phyloP scores from a whole-genome alignment of 768 basidiomycete species.

The Paxillus involutus region DNA sequence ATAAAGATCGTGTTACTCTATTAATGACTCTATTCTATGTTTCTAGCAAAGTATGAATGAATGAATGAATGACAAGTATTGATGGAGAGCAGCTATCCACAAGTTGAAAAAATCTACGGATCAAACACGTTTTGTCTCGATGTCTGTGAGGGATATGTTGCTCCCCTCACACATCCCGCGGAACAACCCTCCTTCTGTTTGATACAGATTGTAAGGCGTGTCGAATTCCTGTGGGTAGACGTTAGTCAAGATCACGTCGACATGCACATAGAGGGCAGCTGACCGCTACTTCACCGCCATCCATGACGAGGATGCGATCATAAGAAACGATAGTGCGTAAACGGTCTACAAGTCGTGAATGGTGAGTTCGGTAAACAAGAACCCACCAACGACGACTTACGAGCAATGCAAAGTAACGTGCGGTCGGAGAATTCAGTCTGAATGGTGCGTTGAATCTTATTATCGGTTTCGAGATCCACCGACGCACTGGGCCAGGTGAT shows the following conservation, averaged over 20 bases:
- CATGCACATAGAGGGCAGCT: conserved; percentile 11
- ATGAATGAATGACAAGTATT: not conserved
- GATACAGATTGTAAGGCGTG: conserved; percentile 52
- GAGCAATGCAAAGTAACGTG: conserved; percentile 52
- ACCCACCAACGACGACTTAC: conserved; percentile 29
- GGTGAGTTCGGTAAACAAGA: not conserved
- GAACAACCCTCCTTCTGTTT: conserved; percentile 52
- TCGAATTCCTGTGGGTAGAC: conserved; percentile 49
- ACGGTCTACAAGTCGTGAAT: conserved; percentile 31
- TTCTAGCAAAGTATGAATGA: not conserved
- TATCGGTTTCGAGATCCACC: conserved; percentile 49
- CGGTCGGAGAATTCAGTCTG: conserved; percentile 45
- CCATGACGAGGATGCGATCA: conserved; percentile 70
- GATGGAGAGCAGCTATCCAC: not conserved
- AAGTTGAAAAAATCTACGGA: no score
- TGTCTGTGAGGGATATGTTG: conserved; percentile 48
- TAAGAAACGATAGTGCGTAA: conserved; percentile 55
- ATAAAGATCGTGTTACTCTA: no score
- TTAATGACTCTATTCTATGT: no score
- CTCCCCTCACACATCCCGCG: conserved; percentile 59
- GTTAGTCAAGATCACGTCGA: not conserved
- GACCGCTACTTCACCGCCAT: conserved; percentile 57
- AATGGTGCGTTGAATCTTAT: conserved; percentile 49
- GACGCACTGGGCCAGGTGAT: conserved; percentile 30
- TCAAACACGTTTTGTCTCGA: conserved; percentile 18